A percentile compares a stretch with the other conserved stretches of the same genome.
phyloP scores from a whole-genome alignment of 495 filamentous ascomycete species.

The Neurospora sp. region DNA sequence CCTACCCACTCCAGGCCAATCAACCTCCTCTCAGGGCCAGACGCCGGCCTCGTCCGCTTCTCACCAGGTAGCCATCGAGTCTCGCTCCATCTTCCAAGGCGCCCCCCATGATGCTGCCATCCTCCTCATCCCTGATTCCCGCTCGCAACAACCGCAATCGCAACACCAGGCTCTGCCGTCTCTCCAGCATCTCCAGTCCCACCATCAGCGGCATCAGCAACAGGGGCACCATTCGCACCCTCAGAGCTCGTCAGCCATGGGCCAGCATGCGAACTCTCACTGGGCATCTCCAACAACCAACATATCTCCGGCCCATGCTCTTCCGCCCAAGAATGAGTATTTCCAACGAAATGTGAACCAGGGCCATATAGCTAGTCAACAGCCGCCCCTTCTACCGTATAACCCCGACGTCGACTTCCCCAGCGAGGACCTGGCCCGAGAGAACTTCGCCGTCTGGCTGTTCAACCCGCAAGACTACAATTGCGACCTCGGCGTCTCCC shows the following conservation, averaged over 20 bases:
- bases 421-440: slow-evolving; percentile 27
- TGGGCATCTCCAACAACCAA: neutral
- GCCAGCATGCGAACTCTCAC: neutral
- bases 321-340: neutral
- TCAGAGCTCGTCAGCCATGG: neutral
- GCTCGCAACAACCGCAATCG: slow-evolving; percentile 16
- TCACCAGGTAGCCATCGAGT: slow-evolving; percentile 18
- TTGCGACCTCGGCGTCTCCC: slow-evolving; percentile 28
- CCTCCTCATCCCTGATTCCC: slow-evolving; percentile 33
- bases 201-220: neutral
- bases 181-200: neutral
- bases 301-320: neutral
- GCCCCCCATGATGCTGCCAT: slow-evolving; percentile 40
- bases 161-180: slow-evolving; percentile 8
- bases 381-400: slow-evolving; percentile 25
- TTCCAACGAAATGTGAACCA: neutral
- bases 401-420: slow-evolving; percentile 24
- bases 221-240: neutral
- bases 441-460: slow-evolving; percentile 41
- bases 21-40: slow-evolving; percentile 9
- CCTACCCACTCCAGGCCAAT: slow-evolving; percentile 9
- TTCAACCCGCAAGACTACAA: slow-evolving; percentile 35
- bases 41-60: slow-evolving; percentile 7
- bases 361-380: slow-evolving; percentile 6
- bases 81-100: slow-evolving; percentile 26